These are phyloP conservation scores for Cyclotella baltica DNA, from an alignment of 108 stramenopile species.

Conservation along the genomic window DNA sequence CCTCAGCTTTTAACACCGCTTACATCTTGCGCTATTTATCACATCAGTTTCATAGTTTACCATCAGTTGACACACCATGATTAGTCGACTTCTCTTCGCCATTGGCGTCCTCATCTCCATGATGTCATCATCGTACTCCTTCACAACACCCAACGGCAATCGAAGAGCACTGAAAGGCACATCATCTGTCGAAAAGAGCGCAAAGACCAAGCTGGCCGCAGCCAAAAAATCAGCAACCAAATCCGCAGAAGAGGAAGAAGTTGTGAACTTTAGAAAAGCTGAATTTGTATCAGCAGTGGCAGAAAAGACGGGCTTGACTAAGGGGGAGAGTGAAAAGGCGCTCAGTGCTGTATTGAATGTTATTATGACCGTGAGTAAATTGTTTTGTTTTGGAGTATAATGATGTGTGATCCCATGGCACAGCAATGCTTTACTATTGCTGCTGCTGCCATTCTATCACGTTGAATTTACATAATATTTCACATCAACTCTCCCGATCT, in stretches of 20 bases:
- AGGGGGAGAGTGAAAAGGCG: conserved; percentile 76
- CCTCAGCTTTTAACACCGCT: neutral
- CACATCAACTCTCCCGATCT: neutral
- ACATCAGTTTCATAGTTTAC: too few species aligned
- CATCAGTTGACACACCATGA: conserved; percentile 17
- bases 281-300: conserved; percentile 77
- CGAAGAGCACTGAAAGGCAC: conserved; percentile 12
- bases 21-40: too few species aligned
- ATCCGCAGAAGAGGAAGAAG: conserved; percentile 22
- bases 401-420: too few species aligned
- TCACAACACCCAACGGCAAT: neutral
- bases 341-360: conserved; percentile 76
- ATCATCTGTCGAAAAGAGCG: neutral
- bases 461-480: neutral
- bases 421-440: too few species aligned
- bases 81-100: conserved; percentile 12
- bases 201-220: neutral
- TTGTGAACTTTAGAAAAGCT: conserved; percentile 78
- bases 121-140: conserved; percentile 8
- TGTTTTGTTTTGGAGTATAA: neutral
- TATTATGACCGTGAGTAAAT: conserved; percentile 67
- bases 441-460: too few species aligned
- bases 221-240: conserved; percentile 10
- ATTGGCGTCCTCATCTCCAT: conserved; percentile 4
- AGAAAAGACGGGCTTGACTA: conserved; percentile 81